Evolutionary conservation across 805 yeast species (phyloP).

Genomic region (Lachancea meyersii): DNA sequence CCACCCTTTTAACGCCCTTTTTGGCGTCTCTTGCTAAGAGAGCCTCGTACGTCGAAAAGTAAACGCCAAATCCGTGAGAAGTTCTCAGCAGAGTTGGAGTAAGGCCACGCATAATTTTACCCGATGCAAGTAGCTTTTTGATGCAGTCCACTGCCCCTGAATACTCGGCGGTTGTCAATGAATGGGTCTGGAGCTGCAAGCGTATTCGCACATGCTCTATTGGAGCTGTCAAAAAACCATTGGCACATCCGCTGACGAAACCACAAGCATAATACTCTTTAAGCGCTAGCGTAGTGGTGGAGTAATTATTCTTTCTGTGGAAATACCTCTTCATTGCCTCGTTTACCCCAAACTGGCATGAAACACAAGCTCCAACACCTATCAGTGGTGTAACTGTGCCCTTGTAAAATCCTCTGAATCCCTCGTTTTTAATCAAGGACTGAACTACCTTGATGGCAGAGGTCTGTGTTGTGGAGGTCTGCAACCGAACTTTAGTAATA

Average conservation of each 20-base stretch:
- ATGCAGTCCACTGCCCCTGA: constrained; percentile 43
- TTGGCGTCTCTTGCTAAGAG: constrained; percentile 52
- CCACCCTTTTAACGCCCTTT: constrained; percentile 44
- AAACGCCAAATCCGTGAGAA: constrained; percentile 80
- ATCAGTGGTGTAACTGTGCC: constrained; percentile 90
- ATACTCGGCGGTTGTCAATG: constrained; percentile 39
- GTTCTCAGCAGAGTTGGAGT: constrained; percentile 80
- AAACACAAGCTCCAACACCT: constrained; percentile 97
- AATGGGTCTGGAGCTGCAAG: constrained; percentile 63
- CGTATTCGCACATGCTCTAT: constrained; percentile 93
- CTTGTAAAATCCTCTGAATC: constrained; percentile 79
- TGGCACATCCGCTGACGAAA: constrained; percentile 84
- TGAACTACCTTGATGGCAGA: constrained; percentile 67
- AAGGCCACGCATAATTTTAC: constrained; percentile 74
- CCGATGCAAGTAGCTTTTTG: constrained; percentile 45
- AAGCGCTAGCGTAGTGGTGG: constrained; percentile 29
- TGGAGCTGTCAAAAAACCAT: constrained; percentile 84
- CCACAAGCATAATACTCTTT: constrained; percentile 80
- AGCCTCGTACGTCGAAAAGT: constrained; percentile 87
- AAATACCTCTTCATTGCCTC: constrained; percentile 87
- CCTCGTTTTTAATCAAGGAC: constrained; percentile 70
- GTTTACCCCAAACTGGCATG: constrained; percentile 91
- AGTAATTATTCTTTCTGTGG: constrained; percentile 7
- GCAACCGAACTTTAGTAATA: constrained; percentile 88
- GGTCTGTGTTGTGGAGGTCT: constrained; percentile 75